A percentile compares a stretch with the other conserved stretches of the same genome.
phyloP scores from a whole-genome alignment of 1,139 yeast genomes.

The Taphrina deformans region DNA sequence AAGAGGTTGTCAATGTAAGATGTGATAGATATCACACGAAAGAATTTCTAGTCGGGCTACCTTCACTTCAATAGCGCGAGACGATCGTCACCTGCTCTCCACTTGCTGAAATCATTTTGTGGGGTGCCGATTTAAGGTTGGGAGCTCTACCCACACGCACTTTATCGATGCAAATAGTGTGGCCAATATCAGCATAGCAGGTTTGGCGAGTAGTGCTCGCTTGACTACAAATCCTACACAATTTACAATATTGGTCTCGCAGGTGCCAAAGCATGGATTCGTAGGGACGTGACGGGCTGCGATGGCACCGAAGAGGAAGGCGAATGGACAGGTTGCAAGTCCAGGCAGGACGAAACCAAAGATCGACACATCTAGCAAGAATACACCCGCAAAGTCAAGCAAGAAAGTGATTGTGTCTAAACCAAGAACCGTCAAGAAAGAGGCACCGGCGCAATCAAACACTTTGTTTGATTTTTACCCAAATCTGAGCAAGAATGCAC shows the following conservation, averaged over 20 bases:
- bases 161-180: background rate
- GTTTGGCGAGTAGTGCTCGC: too few relatives aligned
- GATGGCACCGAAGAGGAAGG: slow-evolving; percentile 3
- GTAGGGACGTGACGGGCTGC: background rate
- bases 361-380: background rate
- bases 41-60: too few relatives aligned
- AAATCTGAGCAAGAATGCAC: slow-evolving; percentile 29
- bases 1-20: too few relatives aligned
- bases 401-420: background rate
- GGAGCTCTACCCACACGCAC: background rate
- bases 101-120: background rate
- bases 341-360: background rate
- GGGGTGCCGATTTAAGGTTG: background rate
- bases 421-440: background rate
- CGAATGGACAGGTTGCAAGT: background rate
- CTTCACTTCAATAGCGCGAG: too few relatives aligned
- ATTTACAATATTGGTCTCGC: too few relatives aligned
- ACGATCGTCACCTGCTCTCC: background rate
- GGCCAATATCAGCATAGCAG: background rate
- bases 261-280: too few relatives aligned
- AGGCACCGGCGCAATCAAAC: background rate
- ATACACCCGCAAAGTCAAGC: background rate
- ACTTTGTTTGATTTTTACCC: slow-evolving; percentile 30
- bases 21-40: too few relatives aligned
- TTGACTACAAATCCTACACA: too few relatives aligned